These are phyloP conservation scores for Sporothrix mexicana DNA, from an alignment of 2,329 filamentous ascomycete species.

Conservation along the genomic window DNA sequence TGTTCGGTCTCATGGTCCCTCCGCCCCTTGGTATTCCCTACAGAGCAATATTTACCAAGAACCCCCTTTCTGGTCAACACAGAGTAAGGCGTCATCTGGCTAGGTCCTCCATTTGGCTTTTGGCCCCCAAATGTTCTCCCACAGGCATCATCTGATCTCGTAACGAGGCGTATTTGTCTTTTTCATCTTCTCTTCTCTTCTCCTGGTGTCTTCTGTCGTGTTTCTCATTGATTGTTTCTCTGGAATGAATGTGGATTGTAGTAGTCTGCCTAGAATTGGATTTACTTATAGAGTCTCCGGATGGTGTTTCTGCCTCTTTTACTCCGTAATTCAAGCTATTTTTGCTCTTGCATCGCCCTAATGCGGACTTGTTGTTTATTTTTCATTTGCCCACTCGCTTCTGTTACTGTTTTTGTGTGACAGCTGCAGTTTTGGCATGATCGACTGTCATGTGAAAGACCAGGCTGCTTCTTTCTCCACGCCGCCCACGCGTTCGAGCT, in stretches of 20 bases:
- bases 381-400: neutral
- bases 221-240: neutral
- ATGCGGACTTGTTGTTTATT: neutral
- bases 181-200: neutral
- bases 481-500: neutral
- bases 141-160: conserved; percentile 24
- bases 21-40: neutral
- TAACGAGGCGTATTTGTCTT: conserved; percentile 1
- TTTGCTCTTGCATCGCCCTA: neutral
- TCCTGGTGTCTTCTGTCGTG: neutral
- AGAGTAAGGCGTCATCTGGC: neutral
- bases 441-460: neutral
- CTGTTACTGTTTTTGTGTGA: neutral
- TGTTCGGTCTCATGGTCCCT: neutral
- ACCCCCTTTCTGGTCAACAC: neutral
- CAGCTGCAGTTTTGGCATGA: no score
- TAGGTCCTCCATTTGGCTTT: conserved; percentile 11
- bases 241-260: neutral
- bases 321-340: no score
- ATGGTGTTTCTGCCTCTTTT: no score
- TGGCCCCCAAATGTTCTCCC: conserved; percentile 23
- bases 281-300: no score
- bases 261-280: neutral
- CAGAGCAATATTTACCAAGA: neutral
- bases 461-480: neutral